Percentiles rank a stretch among this genome's conserved stretches.
Conservation (phyloP, 106 monocot genomes). For the Phalaenopsis aphrodite region DNA sequence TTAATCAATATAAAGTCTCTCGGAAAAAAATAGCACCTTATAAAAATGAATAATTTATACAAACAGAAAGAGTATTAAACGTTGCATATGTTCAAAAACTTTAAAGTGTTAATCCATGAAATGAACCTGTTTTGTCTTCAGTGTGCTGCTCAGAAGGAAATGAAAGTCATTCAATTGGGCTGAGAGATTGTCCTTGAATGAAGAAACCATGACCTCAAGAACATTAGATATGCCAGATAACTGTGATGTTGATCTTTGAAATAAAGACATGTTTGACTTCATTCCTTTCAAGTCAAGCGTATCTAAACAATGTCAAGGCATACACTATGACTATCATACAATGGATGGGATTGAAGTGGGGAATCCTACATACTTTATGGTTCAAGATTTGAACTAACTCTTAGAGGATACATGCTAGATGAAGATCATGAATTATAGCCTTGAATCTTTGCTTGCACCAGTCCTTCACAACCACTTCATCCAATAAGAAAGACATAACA, state of each 20-base stretch:
- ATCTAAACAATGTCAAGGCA: conserved; percentile 53
- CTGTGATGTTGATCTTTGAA: conserved; percentile 42
- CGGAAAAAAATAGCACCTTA: neutral
- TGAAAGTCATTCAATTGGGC: conserved; percentile 62
- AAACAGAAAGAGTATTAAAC: neutral
- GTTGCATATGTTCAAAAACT: neutral
- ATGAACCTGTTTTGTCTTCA: conserved; percentile 80
- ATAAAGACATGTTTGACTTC: conserved; percentile 29
- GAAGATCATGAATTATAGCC: conserved; percentile 35
- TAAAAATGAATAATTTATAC: neutral
- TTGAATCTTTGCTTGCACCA: conserved; percentile 76
- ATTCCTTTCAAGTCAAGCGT: conserved; percentile 29
- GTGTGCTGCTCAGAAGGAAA: conserved; percentile 47
- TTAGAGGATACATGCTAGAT: conserved; percentile 70
- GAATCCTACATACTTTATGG: neutral
- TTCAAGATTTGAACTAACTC: neutral
- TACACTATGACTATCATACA: neutral
- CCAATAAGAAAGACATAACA: conserved; percentile 85
- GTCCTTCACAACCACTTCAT: conserved; percentile 96
- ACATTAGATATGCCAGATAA: conserved; percentile 71
- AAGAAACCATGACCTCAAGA: conserved; percentile 74
- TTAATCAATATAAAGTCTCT: neutral
- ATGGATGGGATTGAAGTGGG: neutral
- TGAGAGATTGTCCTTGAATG: conserved; percentile 40
- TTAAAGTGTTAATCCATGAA: conserved; percentile 2